phyloP scores from a whole-genome alignment of 495 filamentous ascomycete genomes.

The Penicillium macrosclerotiorum region DNA sequence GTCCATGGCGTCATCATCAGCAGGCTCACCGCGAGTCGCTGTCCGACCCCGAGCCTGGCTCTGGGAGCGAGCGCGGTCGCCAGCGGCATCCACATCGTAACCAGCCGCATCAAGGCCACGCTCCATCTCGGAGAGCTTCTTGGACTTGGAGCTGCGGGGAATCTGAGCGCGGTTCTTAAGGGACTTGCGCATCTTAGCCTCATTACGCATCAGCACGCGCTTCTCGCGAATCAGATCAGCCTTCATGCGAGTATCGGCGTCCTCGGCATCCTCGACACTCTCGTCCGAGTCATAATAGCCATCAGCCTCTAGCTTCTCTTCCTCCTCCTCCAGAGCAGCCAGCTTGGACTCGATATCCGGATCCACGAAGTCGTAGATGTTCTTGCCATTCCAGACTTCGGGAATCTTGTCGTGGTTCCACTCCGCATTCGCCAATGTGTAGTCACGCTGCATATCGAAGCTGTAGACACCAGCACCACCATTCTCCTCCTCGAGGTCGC shows the following conservation, averaged over 20 bases:
- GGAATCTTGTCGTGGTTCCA: slow-evolving; percentile 97
- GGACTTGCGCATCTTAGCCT: slow-evolving; percentile 85
- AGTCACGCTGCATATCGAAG: slow-evolving; percentile 83
- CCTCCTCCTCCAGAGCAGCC: slow-evolving; percentile 87
- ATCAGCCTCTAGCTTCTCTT: slow-evolving; percentile 81
- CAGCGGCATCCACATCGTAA: slow-evolving; percentile 73
- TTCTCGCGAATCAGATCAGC: slow-evolving; percentile 95
- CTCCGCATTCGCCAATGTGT: slow-evolving; percentile 75
- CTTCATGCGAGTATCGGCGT: slow-evolving; percentile 83
- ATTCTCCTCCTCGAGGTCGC: slow-evolving; percentile 88
- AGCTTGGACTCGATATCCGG: slow-evolving; percentile 94
- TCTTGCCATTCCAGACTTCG: slow-evolving; percentile 88
- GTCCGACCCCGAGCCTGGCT: slow-evolving; percentile 63
- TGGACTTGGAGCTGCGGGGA: slow-evolving; percentile 68
- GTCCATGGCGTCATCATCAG: slow-evolving; percentile 79
- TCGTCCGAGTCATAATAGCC: slow-evolving; percentile 75
- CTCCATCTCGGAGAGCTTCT: slow-evolving; percentile 83
- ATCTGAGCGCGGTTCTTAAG: slow-evolving; percentile 95
- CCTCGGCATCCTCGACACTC: slow-evolving; percentile 74
- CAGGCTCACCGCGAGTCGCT: slow-evolving; percentile 52
- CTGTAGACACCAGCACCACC: slow-evolving; percentile 95
- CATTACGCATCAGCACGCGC: slow-evolving; percentile 81
- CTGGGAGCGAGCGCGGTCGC: slow-evolving; percentile 66
- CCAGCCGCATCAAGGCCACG: slow-evolving; percentile 78
- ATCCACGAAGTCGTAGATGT: slow-evolving; percentile 95